Base-by-base conservation (phyloP, 768 basidiomycete species). In the Rhodotorula babjevae region DNA sequence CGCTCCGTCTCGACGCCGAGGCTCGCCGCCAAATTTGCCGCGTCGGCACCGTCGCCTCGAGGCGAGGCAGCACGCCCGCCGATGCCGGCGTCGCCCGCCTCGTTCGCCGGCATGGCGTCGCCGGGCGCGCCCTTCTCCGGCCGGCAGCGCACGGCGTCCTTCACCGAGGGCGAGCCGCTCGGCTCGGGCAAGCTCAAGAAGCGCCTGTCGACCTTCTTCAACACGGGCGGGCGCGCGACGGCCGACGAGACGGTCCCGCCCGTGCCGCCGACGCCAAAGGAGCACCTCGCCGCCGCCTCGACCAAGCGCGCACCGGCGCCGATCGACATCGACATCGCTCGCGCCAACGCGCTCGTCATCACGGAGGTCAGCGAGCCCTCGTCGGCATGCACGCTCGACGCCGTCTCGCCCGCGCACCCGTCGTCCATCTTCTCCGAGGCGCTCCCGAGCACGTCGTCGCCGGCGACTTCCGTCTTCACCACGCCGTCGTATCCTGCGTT, bases 1-100 rank as follows among this genome's bases (percentile, higher is more conserved):
- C 61, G 66, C 6, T 72, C 71, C n/a, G 57, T 23, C 3, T 72
- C 71, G 40, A 53, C 71, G 15, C 71, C 71, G 3, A 57, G 53
- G 21, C 57, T 72, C n/a, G 52, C 56, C 36, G 25, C 23, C 50
- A 67, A 64, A 42, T 62, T 63, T 31, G 42, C 59, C 66, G 25
- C 31, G 36, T 46, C 44, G 14, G 44, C 44, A 11, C 44, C 44
- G 44, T 46, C 44, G 18, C 33, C 57, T n/a, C 64, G 52, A 3
- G 50, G 58, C 7, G 55, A 57, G 18, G 55, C 19, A 19, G 3
- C 69, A 21, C 23, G 58, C 25, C 63, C 63, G 29, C 63, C 40
- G 21, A 33, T 52, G 1, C 62, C 66, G 12, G 21, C 12, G 16
- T 52, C 66, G 21, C 59, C 55, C 14, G 19, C 50, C 33, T 40